Conservation (phyloP, 805 yeast genomes). For the Yamadazyma philogaea region DNA sequence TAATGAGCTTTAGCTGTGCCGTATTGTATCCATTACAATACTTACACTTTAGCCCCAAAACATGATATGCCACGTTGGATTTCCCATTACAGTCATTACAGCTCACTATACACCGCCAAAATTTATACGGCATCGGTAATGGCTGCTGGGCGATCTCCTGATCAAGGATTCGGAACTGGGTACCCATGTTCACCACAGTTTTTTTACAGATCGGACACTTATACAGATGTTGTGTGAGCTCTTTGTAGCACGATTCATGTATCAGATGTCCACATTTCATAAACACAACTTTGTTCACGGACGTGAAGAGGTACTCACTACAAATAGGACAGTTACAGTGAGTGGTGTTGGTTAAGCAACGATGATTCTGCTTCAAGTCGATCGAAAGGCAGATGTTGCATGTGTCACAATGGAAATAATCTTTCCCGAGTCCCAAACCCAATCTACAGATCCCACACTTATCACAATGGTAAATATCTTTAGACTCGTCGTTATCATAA, state of each 20-base stretch:
- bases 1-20: conserved; percentile 62
- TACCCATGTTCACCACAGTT: conserved; percentile 81
- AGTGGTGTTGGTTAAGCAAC: conserved; percentile 82
- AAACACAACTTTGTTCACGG: conserved; percentile 78
- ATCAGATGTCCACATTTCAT: conserved; percentile 95
- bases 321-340: conserved; percentile 93
- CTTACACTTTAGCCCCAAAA: conserved; percentile 82
- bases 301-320: conserved; percentile 84
- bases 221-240: conserved; percentile 76
- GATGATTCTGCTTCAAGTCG: conserved; percentile 71
- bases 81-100: conserved; percentile 89
- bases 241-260: conserved; percentile 80
- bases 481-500: conserved; percentile 75
- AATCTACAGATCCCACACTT: conserved; percentile 91
- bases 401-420: conserved; percentile 85
- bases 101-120: conserved; percentile 71
- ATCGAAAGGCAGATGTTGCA: conserved; percentile 88
- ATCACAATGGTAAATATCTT: conserved; percentile 87
- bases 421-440: conserved; percentile 84
- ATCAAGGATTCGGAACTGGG: conserved; percentile 83
- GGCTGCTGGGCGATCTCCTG: conserved; percentile 74
- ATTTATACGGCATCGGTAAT: conserved; percentile 73
- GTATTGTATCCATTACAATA: conserved; percentile 89
- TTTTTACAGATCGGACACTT: conserved; percentile 90
- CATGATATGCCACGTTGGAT: conserved; percentile 71